phyloP scores from a whole-genome alignment of 2,329 filamentous ascomycete species.

The Ophiocordyceps camponoti-leonardi region DNA sequence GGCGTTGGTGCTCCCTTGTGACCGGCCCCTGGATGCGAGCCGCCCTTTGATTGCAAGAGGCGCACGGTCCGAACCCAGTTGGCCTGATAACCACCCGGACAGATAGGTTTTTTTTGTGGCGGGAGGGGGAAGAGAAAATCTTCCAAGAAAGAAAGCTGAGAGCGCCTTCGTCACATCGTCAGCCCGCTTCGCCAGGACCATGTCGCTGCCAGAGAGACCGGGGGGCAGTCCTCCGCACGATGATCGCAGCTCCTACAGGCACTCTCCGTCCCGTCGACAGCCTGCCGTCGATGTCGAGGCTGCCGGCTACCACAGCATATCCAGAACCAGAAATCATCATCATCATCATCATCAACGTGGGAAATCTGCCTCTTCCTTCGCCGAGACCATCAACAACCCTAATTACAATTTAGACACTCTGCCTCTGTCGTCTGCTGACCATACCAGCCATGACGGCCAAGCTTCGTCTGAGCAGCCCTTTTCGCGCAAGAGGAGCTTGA shows the following conservation, averaged over 20 bases:
- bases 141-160: background rate
- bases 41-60: background rate
- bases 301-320: conserved; percentile 30
- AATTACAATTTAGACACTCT: conserved; percentile 37
- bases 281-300: conserved; percentile 56
- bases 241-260: conserved; percentile 46
- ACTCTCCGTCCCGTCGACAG: conserved; percentile 48
- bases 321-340: conserved; percentile 14
- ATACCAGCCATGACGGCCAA: conserved; percentile 14
- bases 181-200: conserved; percentile 13
- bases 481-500: conserved; percentile 67
- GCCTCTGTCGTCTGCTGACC: conserved; percentile 31
- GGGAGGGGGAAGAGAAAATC: too few species aligned
- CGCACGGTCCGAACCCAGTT: background rate
- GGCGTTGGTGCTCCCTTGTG: background rate
- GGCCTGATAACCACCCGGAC: background rate
- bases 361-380: conserved; percentile 38
- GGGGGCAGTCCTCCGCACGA: conserved; percentile 44
- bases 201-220: conserved; percentile 49
- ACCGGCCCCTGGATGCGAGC: background rate
- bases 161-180: background rate
- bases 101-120: background rate
- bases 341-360: conserved; percentile 38
- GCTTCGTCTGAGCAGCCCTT: conserved; percentile 18
- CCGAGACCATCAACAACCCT: conserved; percentile 37